Percentiles rank a stretch among this genome's conserved stretches.
phyloP scores from a whole-genome alignment of 352 stramenopile species.

The Pythium rhizo-oryzae region DNA sequence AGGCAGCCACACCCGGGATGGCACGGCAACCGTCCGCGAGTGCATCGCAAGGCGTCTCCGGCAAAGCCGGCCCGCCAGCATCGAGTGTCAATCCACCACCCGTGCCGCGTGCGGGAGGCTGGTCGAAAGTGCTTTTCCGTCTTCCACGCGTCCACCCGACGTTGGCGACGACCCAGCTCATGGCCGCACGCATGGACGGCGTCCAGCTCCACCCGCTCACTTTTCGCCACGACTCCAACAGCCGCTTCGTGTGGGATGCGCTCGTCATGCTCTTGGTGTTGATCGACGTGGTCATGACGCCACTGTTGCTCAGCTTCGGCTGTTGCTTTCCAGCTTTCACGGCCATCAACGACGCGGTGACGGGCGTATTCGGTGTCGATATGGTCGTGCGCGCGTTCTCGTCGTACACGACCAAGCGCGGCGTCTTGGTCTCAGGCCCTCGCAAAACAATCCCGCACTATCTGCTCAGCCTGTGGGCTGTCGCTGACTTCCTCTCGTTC shows the following conservation, averaged over 20 bases:
- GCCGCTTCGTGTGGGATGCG: slow-evolving; percentile 50
- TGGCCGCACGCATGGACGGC: slow-evolving; percentile 40
- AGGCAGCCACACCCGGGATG: slow-evolving; percentile 33
- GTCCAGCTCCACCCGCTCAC: slow-evolving; percentile 39
- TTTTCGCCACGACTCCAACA: slow-evolving; percentile 48
- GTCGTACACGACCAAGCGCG: slow-evolving; percentile 53
- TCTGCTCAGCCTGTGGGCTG: no score
- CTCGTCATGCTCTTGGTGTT: slow-evolving; percentile 59
- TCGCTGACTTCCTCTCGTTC: no score
- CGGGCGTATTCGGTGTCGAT: slow-evolving; percentile 54
- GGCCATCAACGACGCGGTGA: slow-evolving; percentile 42
- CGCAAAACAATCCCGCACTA: no score
- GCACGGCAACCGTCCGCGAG: slow-evolving; percentile 42
- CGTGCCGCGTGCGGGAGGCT: neutral
- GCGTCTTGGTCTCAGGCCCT: no score
- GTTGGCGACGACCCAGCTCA: slow-evolving; percentile 39
- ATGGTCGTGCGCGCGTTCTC: slow-evolving; percentile 59
- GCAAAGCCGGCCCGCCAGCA: neutral
- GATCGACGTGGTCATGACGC: slow-evolving; percentile 55
- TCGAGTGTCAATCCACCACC: neutral
- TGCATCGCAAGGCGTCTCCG: no score
- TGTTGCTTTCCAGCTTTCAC: slow-evolving; percentile 32
- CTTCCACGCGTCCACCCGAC: slow-evolving; percentile 10
- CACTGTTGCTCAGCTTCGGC: slow-evolving; percentile 53
- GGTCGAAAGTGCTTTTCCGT: slow-evolving; percentile 3